Base-by-base conservation (phyloP, 768 basidiomycete species). In the Boletales sp. region DNA sequence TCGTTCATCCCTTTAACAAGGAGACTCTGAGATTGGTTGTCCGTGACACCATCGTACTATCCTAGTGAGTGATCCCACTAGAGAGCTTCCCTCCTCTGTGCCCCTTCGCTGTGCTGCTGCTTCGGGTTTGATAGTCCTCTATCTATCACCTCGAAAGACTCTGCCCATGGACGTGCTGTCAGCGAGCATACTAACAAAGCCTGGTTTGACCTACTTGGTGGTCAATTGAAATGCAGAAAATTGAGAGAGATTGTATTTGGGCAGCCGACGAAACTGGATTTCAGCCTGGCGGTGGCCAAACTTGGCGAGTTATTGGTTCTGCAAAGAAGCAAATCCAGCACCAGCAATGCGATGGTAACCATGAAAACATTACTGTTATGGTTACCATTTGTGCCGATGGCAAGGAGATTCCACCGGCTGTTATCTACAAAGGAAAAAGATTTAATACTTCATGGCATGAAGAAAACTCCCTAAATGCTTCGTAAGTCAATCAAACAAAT, bases 361-460 rank as follows among this genome's bases (percentile, higher is more conserved):
- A 48, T 1, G 59, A 69, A 45, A 66, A 56, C 17, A 55, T 62
- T 8, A 68, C 63, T 0, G 44, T 61, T 0, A 54, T 78, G 42
- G 63, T 69, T 0, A 74, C 71, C 2, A 76, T 77, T 19, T 73
- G 74, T 58, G 69, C 69, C 0, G 68, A 74, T 60, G 74, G 78
- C 0, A 68, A 69, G 2, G 37, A 55, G 0, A 48, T 67, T 0
- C 58, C 64, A 1, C 78, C 77, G 3, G 56, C 67, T 14, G 64
- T 76, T 0, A 75, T 62, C 10, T 50, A 53, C 9, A 60, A 65
- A 17, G 64, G 58, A 0, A 34, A 62, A 9, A 18, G n/a, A 2
- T 62, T 76, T 24, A 49, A 11, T 24, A 57, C 32, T 5, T 38
- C 39, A 9, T 66, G 64, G 60, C 51, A 58, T 13, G 50, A 65